These are phyloP conservation scores for Yamadazyma laniorum DNA, from an alignment of 805 yeast species.

Conservation along the genomic window DNA sequence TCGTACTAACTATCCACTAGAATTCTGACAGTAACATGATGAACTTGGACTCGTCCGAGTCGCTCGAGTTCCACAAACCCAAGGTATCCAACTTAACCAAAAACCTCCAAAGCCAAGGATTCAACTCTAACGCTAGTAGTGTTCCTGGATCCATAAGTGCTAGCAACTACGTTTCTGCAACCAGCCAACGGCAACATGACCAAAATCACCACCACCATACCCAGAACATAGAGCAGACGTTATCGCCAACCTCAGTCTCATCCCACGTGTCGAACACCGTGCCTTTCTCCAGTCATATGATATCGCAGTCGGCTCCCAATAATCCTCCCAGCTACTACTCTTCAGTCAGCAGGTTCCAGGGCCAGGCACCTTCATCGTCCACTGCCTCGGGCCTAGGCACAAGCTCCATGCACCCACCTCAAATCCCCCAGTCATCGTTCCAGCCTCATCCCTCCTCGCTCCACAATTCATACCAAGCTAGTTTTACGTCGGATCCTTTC, in stretches of 20 bases:
- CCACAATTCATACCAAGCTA: background rate
- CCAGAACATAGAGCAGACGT: background rate
- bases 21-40: slow-evolving; percentile 7
- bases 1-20: slow-evolving; percentile 6
- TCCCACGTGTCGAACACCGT: background rate
- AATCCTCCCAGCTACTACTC: slow-evolving; percentile 16
- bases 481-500: slow-evolving; percentile 10
- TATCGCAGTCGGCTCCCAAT: slow-evolving; percentile 12
- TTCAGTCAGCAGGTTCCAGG: slow-evolving; percentile 1
- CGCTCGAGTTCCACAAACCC: slow-evolving; percentile 1
- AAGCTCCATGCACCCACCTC: background rate
- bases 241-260: background rate
- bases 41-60: slow-evolving; percentile 9
- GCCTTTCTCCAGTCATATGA: background rate
- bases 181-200: background rate
- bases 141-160: background rate
- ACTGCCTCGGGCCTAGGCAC: too few relatives aligned
- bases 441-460: background rate
- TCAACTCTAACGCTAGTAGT: too few relatives aligned
- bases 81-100: slow-evolving; percentile 32
- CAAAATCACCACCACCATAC: background rate
- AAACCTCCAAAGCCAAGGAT: slow-evolving; percentile 19
- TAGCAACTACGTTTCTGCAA: background rate
- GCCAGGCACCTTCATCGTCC: background rate
- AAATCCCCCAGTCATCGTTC: background rate